Evolutionary conservation across 257 asterid species (phyloP), one percentile per base, ranked within the genome.

Genomic region (Anisodus acutangulus): DNA sequence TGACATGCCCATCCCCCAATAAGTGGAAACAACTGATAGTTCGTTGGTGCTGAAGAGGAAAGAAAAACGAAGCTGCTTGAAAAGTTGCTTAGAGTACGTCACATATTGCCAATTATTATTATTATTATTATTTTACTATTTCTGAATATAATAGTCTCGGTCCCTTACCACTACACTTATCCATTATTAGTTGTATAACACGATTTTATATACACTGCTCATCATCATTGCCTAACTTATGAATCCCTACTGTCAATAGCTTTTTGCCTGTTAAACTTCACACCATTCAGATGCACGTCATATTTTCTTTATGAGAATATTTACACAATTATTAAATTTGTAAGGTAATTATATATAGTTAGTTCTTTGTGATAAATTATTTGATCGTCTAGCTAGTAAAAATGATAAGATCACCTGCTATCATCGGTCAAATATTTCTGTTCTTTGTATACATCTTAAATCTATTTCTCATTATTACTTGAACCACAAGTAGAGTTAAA

Each of bases 11-110:
- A 19, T n/a, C 31, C 4, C 0, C 9, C 31, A 59, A 59, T 59
- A 22, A 5, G 67, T 60, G 67, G 35, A n/a, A 60, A 60, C 31
- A 62, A n/a, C 5, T n/a, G 67, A 7, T 60, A 10, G 57, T 53
- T 49, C 7, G 64, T 58, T n/a, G 67, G 35, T n/a, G 67, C 67
- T 60, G 67, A 60, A 60, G 67, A 60, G 67, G 67, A 60, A n/a
- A 60, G 57, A 8, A 60, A 60, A 6, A n/a, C 35, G 67, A 60
- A 60, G 35, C 35, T 60, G 13, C 35, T 60, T 60, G 8, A 26
- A n/a, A 60, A 58, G 8, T 55, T 55, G 60, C 60, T 55, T 17
- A 6, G 22, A 6, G 35, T 62, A 60, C 37, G 37, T 62, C 26
- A n/a, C 68, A 8, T 60, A n/a, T 22, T 22, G 26, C 26, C 26